These are phyloP conservation scores for Botryotinia convoluta DNA, from an alignment of 2,329 filamentous ascomycete genomes.

Conservation along the genomic window DNA sequence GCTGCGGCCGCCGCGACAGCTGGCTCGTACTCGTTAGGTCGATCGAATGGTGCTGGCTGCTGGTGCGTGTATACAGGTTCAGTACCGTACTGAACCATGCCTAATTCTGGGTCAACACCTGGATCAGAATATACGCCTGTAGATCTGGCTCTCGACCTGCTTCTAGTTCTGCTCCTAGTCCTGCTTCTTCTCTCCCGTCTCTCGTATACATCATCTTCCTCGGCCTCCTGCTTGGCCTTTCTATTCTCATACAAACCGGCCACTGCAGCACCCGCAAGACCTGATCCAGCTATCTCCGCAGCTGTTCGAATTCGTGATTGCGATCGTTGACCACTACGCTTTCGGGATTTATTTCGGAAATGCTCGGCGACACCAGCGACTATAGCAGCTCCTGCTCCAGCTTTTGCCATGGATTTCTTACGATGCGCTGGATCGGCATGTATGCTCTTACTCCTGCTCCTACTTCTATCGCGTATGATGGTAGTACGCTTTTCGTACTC, in stretches of 20 bases:
- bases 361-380: slow-evolving; percentile 58
- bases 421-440: slow-evolving; percentile 50
- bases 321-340: slow-evolving; percentile 42
- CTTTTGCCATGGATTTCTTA: slow-evolving; percentile 36
- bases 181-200: slow-evolving; percentile 29
- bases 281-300: slow-evolving; percentile 60
- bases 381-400: slow-evolving; percentile 52
- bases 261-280: slow-evolving; percentile 58
- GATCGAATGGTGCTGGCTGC: slow-evolving; percentile 34
- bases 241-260: slow-evolving; percentile 60
- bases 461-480: slow-evolving; percentile 35
- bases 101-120: slow-evolving; percentile 61
- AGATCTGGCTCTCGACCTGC: slow-evolving; percentile 50
- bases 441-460: slow-evolving; percentile 44
- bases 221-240: slow-evolving; percentile 57
- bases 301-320: slow-evolving; percentile 47
- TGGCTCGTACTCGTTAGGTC: slow-evolving; percentile 25
- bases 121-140: slow-evolving; percentile 47
- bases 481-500: slow-evolving; percentile 35
- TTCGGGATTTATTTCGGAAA: slow-evolving; percentile 53
- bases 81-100: slow-evolving; percentile 65
- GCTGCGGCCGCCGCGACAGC: slow-evolving; percentile 28
- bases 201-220: slow-evolving; percentile 37
- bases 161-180: slow-evolving; percentile 36
- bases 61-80: slow-evolving; percentile 50